Evolutionary conservation across 1,284 basidiomycete species (phyloP).

Genomic region (Sporisorium graminicola): DNA sequence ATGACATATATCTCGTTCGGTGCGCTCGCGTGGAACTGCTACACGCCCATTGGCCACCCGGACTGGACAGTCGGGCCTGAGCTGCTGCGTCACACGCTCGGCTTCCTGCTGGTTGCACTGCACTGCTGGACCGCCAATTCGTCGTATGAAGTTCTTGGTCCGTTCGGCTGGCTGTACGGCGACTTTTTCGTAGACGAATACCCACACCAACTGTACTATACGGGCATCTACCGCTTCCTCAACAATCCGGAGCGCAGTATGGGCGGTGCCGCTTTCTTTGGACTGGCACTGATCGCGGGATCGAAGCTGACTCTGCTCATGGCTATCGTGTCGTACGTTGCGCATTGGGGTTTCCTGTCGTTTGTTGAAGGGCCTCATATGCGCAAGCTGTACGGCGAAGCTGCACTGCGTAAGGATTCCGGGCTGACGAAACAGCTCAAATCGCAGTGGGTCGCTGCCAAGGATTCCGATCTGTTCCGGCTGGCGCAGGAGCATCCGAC

Average conservation of each 20-base stretch:
- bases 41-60: constrained; percentile 52
- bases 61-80: constrained; percentile 91
- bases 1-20: constrained; percentile 81
- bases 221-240: constrained; percentile 90
- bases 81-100: constrained; percentile 79
- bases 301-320: constrained; percentile 86
- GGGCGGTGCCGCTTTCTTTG: constrained; percentile 95
- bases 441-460: constrained; percentile 79
- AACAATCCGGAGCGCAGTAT: constrained; percentile 92
- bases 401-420: constrained; percentile 87
- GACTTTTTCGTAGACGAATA: constrained; percentile 96
- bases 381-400: constrained; percentile 90
- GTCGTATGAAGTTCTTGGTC: constrained; percentile 90
- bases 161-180: constrained; percentile 63
- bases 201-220: constrained; percentile 90
- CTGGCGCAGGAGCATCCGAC: constrained; percentile 69
- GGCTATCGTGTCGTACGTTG: constrained; percentile 84
- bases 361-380: constrained; percentile 83
- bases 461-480: constrained; percentile 74
- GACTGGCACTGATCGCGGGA: constrained; percentile 88
- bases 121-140: constrained; percentile 92
- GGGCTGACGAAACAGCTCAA: constrained; percentile 97
- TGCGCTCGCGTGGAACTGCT: constrained; percentile 60
- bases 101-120: constrained; percentile 79
- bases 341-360: constrained; percentile 71